Evolutionary conservation across 257 asterid genomes (phyloP).

Genomic region (Plantago ovata): DNA sequence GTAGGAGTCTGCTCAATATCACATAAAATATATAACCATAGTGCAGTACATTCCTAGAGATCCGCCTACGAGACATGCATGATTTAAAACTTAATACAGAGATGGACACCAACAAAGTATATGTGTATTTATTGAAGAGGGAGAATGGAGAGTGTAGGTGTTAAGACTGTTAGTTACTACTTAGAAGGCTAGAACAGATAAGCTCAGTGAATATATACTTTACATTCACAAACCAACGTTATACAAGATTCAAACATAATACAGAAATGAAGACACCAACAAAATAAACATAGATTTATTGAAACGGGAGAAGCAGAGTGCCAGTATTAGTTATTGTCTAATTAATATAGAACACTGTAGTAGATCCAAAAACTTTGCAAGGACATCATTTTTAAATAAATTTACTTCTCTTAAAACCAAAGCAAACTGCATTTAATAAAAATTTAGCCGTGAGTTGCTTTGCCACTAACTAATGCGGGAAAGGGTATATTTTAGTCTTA

Average conservation of each 20-base stretch:
- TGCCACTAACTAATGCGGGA: neutral
- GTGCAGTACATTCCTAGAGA: slow-evolving; percentile 5
- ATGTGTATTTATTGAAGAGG: neutral
- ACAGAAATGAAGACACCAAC: too few species aligned
- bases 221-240: too few species aligned
- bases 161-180: neutral
- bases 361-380: neutral
- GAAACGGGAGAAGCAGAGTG: too few species aligned
- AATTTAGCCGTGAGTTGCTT: neutral
- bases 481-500: neutral
- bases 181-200: slow-evolving; percentile 8
- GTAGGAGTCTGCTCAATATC: too few species aligned
- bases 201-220: neutral
- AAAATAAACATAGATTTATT: too few species aligned
- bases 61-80: neutral
- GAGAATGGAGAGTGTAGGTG: neutral
- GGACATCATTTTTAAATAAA: neutral
- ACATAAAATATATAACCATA: neutral
- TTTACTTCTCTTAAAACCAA: neutral
- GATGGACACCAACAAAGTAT: neutral
- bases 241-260: too few species aligned
- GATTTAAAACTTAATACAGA: neutral
- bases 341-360: too few species aligned
- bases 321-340: too few species aligned
- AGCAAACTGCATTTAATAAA: neutral